These are phyloP conservation scores for Achaetomium macrosporum DNA, from an alignment of 2,329 filamentous ascomycete species.

Conservation along the genomic window DNA sequence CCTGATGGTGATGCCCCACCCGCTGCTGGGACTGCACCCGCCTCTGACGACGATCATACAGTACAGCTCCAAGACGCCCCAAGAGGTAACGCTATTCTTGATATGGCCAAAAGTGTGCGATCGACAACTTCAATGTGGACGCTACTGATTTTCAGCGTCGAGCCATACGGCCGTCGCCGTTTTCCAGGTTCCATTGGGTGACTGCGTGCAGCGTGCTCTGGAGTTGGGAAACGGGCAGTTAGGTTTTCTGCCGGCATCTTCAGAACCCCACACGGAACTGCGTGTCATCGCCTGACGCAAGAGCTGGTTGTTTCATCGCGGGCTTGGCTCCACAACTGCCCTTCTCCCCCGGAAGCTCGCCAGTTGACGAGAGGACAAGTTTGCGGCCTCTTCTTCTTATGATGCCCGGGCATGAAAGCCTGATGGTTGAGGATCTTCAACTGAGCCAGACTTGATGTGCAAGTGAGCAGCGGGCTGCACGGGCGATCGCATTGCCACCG, in stretches of 20 bases:
- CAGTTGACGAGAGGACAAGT: neutral
- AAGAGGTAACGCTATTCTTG: neutral
- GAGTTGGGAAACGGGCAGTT: too few species aligned
- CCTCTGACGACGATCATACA: conserved; percentile 18
- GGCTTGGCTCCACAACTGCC: conserved; percentile 1
- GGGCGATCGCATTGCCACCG: conserved; percentile 12
- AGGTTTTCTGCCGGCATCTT: too few species aligned
- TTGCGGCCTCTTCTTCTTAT: neutral
- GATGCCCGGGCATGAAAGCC: neutral
- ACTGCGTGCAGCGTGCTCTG: too few species aligned
- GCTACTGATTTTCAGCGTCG: too few species aligned
- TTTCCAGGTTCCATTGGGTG: too few species aligned
- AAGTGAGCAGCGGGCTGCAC: conserved; percentile 8
- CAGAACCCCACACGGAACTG: neutral
- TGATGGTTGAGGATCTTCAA: neutral
- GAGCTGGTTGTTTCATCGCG: conserved; percentile 11
- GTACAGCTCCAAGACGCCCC: too few species aligned
- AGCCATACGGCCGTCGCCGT: too few species aligned
- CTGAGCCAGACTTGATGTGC: conserved; percentile 14
- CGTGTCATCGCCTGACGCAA: neutral
- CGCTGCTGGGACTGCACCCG: neutral
- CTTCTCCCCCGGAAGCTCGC: neutral
- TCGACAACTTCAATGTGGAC: too few species aligned
- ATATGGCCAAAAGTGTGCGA: too few species aligned
- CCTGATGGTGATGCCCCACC: neutral